Percentiles rank a stretch among this genome's conserved stretches.
phyloP scores from a whole-genome alignment of 257 asterid species.

The Penstemon davidsonii region DNA sequence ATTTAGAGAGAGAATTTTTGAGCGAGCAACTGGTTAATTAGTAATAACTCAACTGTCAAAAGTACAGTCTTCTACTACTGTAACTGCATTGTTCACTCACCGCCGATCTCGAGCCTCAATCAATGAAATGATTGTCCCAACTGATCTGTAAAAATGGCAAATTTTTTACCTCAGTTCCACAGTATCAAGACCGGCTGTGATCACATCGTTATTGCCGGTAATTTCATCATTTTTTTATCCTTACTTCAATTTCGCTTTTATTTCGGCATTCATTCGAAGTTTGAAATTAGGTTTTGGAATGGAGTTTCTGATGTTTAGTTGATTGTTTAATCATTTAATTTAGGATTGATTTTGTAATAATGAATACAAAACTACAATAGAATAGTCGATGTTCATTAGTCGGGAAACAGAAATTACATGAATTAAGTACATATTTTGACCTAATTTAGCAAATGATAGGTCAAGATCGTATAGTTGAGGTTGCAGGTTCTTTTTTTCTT shows the following conservation, averaged over 20 bases:
- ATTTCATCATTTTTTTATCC: constrained; percentile 8
- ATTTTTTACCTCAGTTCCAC: constrained; percentile 92
- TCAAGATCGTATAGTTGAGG: constrained; percentile 8
- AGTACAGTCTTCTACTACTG: not conserved
- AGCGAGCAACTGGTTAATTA: too few relatives aligned
- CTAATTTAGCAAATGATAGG: constrained; percentile 1
- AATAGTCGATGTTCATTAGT: not conserved
- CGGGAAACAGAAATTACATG: too few relatives aligned
- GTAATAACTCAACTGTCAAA: too few relatives aligned
- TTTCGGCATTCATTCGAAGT: constrained; percentile 1
- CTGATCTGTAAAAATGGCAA: constrained; percentile 76
- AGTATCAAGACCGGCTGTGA: constrained; percentile 77
- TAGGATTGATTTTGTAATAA: not conserved
- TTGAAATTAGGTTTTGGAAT: not conserved
- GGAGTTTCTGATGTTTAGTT: not conserved
- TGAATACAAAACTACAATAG: not conserved
- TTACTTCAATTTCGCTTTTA: constrained; percentile 5
- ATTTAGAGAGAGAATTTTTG: too few relatives aligned
- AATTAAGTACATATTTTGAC: not conserved
- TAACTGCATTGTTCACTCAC: constrained; percentile 17
- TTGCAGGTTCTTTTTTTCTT: not conserved
- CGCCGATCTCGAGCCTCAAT: constrained; percentile 42
- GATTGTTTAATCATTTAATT: not conserved
- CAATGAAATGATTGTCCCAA: constrained; percentile 37
- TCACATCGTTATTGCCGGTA: constrained; percentile 89